Evolutionary conservation across 805 yeast species (phyloP), one percentile per base, ranked within the genome.

Genomic region (Monosporozyma siamensis): DNA sequence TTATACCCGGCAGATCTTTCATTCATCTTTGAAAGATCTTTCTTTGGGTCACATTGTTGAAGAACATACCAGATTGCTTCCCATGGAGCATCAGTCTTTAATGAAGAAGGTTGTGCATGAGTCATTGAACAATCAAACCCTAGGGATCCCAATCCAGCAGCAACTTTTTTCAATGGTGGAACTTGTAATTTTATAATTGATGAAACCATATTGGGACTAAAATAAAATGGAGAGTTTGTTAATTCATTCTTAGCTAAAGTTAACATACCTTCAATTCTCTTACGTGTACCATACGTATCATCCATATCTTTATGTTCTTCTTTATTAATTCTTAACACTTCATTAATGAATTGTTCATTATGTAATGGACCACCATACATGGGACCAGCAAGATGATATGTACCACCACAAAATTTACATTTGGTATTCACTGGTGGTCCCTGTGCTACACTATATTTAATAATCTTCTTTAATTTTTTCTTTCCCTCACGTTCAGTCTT

Each of bases 61-160:
- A 80, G 73, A 12, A 89, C 68, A 45, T 76, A 77, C 81, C 95
- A 81, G 27, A 90, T 69, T 23, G 75, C 75, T 35, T 74, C 78
- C 81, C 85, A 84, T 4, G 95, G 86, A 0, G 97, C 97, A 56
- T 86, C 68, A 1, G 97, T 92, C 69, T 92, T 92, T 49, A 92
- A 68, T 30, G 88, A 79, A 29, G 89, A 84, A 25, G 88, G 80
- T 50, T 77, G 74, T 3, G 95, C 95, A 63, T 92, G 99, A 1
- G 97, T 85, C 44, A 87, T 68, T 2, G 96, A 85, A 4, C 85
- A 87, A 12, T 74, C 67, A 61, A 77, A 86, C 1, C 96, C 97
- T 44, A 83, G 69, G 48, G 86, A 85, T 4, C 95, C 87, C 5
- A 90, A 52, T 0, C 95, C 97, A 8, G 90, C 80, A 18, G 78